These are phyloP conservation scores for Pichia sp. DNA, from an alignment of 1,139 yeast species.

Conservation along the genomic window DNA sequence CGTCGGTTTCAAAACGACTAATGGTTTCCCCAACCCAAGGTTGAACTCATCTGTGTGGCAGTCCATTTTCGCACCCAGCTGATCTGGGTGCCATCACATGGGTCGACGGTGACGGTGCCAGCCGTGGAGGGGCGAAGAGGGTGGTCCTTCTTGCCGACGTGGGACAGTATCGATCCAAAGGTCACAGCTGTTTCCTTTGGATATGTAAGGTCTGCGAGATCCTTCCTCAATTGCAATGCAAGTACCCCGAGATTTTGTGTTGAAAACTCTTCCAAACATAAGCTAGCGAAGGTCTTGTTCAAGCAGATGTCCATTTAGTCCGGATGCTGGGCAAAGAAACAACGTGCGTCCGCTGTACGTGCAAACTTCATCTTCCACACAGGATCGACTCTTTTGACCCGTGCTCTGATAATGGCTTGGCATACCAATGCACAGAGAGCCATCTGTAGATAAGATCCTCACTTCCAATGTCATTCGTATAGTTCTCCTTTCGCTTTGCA, in stretches of 20 bases:
- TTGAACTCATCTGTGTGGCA: conserved; percentile 1
- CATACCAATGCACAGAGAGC: conserved; percentile 1
- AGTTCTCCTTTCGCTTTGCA: background rate
- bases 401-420: background rate
- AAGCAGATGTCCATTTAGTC: background rate
- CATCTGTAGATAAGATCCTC: background rate
- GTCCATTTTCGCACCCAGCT: background rate
- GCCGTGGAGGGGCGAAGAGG: no score
- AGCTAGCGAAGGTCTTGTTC: background rate
- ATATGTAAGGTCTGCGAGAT: background rate
- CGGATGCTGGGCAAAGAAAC: background rate
- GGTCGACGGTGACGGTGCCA: conserved; percentile 1
- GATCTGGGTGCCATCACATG: background rate
- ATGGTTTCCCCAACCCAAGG: conserved; percentile 1
- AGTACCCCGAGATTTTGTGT: background rate
- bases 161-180: conserved; percentile 1
- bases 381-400: background rate
- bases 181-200: background rate
- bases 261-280: background rate
- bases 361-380: background rate
- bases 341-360: background rate
- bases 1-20: background rate
- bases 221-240: background rate
- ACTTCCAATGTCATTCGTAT: background rate
- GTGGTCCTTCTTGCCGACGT: no score